phyloP scores from a whole-genome alignment of 140 eudicot species.

The Artemisia princeps region DNA sequence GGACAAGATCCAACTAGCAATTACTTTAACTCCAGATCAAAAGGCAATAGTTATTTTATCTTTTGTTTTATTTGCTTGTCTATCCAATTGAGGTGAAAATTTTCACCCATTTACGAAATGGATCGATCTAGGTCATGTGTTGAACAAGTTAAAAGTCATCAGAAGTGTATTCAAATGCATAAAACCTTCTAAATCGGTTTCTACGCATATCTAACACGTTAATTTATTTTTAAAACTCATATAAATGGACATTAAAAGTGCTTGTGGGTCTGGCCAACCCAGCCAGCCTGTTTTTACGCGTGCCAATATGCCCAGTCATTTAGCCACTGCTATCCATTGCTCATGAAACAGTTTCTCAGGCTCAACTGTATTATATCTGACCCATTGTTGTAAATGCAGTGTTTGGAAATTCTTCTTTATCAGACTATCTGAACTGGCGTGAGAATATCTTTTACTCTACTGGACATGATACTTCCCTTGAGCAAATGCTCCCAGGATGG shows the following conservation, averaged over 20 bases:
- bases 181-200: neutral
- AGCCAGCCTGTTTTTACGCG: neutral
- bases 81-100: neutral
- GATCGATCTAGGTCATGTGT: neutral
- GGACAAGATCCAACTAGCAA: constrained; percentile 70
- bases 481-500: constrained; percentile 95
- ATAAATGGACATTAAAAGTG: neutral
- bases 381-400: constrained; percentile 37
- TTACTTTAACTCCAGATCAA: constrained; percentile 46
- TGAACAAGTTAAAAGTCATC: neutral
- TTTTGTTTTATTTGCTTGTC: constrained; percentile 20
- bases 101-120: constrained; percentile 1
- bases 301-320: neutral
- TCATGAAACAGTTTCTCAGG: neutral
- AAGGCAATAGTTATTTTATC: constrained; percentile 33
- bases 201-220: neutral
- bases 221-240: neutral
- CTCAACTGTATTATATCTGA: constrained; percentile 15
- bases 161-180: constrained; percentile 5
- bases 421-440: constrained; percentile 84
- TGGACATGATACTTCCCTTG: constrained; percentile 78
- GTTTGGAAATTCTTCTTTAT: constrained; percentile 50
- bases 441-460: constrained; percentile 78
- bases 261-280: neutral
- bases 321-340: neutral